Conservation (phyloP, 371 early-diverging fungal species). For the Actinomucor elegans region DNA sequence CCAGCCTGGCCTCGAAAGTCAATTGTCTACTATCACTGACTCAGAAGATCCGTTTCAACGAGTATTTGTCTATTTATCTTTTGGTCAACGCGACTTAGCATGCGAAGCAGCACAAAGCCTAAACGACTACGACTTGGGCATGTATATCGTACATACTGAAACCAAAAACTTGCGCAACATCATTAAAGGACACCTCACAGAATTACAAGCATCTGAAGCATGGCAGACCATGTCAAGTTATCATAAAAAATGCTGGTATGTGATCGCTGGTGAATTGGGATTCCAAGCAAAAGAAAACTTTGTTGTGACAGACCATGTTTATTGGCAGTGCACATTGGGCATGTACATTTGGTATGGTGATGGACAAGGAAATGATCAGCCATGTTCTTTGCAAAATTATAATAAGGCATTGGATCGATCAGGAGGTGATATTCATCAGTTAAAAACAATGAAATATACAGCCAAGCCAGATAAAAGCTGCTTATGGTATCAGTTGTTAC, state of each 20-base stretch:
- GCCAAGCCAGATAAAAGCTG: conserved; percentile 6
- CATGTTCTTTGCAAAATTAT: not conserved
- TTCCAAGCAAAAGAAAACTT: not conserved
- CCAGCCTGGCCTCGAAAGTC: conserved; percentile 6
- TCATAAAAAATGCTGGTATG: conserved; percentile 13
- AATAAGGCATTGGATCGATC: not conserved
- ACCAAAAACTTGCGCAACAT: not conserved
- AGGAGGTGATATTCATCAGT: not conserved
- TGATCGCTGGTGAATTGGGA: conserved; percentile 9
- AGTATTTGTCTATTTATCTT: conserved; percentile 10
- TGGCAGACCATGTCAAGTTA: conserved; percentile 12
- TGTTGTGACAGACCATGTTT: conserved; percentile 3
- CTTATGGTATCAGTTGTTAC: conserved; percentile 25
- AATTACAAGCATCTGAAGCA: not conserved
- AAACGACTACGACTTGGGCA: conserved; percentile 1
- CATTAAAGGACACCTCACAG: not conserved
- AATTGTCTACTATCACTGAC: not conserved
- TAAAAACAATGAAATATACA: not conserved
- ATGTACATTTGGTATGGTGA: conserved; percentile 22
- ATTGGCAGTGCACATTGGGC: conserved; percentile 17
- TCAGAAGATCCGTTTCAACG: conserved; percentile 6
- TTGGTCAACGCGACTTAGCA: conserved; percentile 16
- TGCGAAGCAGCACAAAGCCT: not conserved
- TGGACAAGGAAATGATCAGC: not conserved
- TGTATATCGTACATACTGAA: conserved; percentile 15